Evolutionary conservation across 371 early-diverging fungal genomes (phyloP).

Genomic region (Circinella minor): DNA sequence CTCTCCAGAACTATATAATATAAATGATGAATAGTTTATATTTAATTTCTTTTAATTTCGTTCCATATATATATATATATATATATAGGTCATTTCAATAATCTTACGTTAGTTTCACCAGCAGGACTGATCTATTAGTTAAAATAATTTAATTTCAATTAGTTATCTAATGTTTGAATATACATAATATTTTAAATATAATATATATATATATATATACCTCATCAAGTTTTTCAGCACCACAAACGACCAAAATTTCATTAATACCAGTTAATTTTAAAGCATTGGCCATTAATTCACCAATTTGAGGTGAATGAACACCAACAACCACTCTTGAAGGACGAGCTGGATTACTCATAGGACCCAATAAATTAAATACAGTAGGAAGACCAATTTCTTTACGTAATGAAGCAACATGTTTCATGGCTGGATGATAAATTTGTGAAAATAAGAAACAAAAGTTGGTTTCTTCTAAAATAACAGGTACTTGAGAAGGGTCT

Average conservation of each 20-base stretch:
- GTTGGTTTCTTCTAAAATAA: conserved; percentile 64
- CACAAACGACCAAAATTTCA: conserved; percentile 88
- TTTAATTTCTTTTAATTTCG: not conserved
- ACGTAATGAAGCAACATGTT: conserved; percentile 76
- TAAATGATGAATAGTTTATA: not conserved
- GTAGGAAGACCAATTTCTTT: conserved; percentile 93
- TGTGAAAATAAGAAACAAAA: conserved; percentile 96
- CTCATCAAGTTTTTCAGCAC: conserved; percentile 82
- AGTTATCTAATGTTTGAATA: not conserved
- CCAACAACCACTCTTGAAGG: conserved; percentile 89
- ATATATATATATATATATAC: conserved; percentile 26
- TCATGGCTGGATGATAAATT: conserved; percentile 93
- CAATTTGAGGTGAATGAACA: conserved; percentile 81
- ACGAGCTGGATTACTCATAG: conserved; percentile 88
- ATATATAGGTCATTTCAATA: not conserved
- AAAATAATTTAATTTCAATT: not conserved
- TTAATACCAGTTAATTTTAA: conserved; percentile 76
- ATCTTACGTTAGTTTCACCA: conserved; percentile 72
- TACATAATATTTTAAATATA: not conserved
- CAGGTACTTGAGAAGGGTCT: conserved; percentile 67
- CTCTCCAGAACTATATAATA: conserved; percentile 68
- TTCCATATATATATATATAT: not conserved
- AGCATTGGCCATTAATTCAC: conserved; percentile 85
- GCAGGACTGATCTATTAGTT: conserved; percentile 70
- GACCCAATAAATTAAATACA: conserved; percentile 95